Conservation (phyloP, 139 green algal genomes). For the Tetraselmis chui region DNA sequence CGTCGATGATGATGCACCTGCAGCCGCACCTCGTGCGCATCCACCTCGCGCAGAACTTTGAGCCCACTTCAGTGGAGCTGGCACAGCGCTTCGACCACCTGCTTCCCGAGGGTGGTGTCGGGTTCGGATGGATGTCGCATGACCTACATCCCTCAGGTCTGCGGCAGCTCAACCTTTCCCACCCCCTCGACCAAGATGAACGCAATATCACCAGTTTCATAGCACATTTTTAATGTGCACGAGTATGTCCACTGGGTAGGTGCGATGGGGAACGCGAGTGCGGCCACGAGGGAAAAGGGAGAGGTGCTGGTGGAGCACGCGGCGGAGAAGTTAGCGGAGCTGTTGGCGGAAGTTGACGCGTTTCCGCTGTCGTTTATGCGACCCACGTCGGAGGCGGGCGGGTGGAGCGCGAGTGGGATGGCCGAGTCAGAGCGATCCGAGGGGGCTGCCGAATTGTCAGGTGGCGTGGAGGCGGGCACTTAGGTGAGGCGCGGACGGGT, state of each 20-base stretch:
- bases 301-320: conserved; percentile 9
- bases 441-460: no score
- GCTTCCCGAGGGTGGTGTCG: conserved; percentile 10
- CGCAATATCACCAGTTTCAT: no score
- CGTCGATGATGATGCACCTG: conserved; percentile 19
- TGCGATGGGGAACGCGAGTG: conserved; percentile 8
- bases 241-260: no score
- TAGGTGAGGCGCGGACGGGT: no score
- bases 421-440: no score
- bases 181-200: no score
- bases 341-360: conserved; percentile 12
- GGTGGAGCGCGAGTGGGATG: no score
- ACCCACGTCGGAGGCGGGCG: background rate
- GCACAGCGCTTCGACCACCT: conserved; percentile 1
- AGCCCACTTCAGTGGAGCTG: background rate
- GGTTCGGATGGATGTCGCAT: conserved; percentile 18
- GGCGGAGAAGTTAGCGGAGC: conserved; percentile 5
- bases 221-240: no score
- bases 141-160: conserved; percentile 3
- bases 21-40: conserved; percentile 5
- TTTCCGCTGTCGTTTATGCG: background rate
- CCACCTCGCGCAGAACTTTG: conserved; percentile 1
- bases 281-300: conserved; percentile 11
- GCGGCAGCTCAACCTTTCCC: no score
- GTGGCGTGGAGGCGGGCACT: no score